Percentiles rank a stretch among this genome's conserved stretches.
Conservation (phyloP, 164 flowering plant genomes). For the Berberis vulgaris region DNA sequence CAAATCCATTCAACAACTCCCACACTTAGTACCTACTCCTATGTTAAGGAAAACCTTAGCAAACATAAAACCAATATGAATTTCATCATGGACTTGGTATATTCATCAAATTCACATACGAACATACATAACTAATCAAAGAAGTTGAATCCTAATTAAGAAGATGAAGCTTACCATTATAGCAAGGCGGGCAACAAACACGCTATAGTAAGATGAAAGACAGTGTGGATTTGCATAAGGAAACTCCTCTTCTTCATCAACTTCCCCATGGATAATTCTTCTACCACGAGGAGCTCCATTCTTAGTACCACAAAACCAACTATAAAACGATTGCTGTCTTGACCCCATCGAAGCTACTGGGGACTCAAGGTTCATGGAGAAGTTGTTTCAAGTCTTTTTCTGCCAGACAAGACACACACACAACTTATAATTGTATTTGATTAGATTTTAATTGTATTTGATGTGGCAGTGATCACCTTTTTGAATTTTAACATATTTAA, state of each 20-base stretch:
- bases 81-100: too few species aligned
- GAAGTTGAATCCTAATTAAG: neutral
- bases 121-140: neutral
- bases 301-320: slow-evolving; percentile 18
- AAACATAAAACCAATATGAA: too few species aligned
- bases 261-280: neutral
- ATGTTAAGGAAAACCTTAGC: too few species aligned
- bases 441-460: too few species aligned
- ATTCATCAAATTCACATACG: too few species aligned
- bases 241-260: slow-evolving; percentile 45
- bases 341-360: slow-evolving; percentile 3
- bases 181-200: slow-evolving; percentile 88
- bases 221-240: slow-evolving; percentile 49
- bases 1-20: too few species aligned
- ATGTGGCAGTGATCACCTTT: too few species aligned
- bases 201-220: slow-evolving; percentile 86
- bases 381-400: neutral
- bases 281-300: neutral
- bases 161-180: slow-evolving; percentile 57
- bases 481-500: neutral
- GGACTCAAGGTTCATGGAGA: neutral
- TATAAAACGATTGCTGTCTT: slow-evolving; percentile 14
- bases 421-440: too few species aligned
- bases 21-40: too few species aligned
- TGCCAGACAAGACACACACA: neutral